Percentiles rank a stretch among this genome's conserved stretches.
These are phyloP conservation scores for Punica granatum DNA, from an alignment of 345 rosid species.

Conservation along the genomic window DNA sequence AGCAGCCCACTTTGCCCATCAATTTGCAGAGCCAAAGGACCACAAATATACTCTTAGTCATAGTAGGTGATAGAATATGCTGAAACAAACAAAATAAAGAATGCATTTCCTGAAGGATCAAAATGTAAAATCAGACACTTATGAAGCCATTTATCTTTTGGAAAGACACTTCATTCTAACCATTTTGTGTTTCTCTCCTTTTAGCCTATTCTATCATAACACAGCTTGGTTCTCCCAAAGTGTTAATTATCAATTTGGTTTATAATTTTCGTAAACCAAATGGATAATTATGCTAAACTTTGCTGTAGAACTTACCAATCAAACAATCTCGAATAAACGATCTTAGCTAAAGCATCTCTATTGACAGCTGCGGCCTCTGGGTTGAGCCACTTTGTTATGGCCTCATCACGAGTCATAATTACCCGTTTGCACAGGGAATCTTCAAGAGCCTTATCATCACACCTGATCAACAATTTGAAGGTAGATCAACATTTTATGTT, in stretches of 20 bases:
- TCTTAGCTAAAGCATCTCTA: conserved; percentile 95
- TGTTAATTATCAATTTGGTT: too few species aligned
- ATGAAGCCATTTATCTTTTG: neutral
- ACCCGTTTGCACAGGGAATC: conserved; percentile 94
- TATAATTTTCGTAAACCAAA: neutral
- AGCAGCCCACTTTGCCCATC: neutral
- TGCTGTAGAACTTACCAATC: conserved; percentile 57
- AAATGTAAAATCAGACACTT: neutral
- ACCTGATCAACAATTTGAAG: conserved; percentile 35
- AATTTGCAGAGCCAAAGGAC: neutral
- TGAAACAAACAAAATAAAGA: neutral
- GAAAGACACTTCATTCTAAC: neutral
- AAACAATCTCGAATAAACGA: conserved; percentile 84
- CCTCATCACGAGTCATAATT: conserved; percentile 92
- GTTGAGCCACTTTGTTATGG: conserved; percentile 85
- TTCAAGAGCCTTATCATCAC: conserved; percentile 79
- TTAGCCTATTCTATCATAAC: neutral
- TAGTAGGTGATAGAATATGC: neutral
- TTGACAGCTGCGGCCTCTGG: conserved; percentile 76
- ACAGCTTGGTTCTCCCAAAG: neutral
- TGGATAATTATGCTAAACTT: neutral
- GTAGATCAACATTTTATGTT: neutral
- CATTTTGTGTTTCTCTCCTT: neutral
- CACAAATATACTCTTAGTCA: neutral
- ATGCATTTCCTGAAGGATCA: neutral